Evolutionary conservation across 441 rosid genomes (phyloP).

Genomic region (Codiaeum variegatum): DNA sequence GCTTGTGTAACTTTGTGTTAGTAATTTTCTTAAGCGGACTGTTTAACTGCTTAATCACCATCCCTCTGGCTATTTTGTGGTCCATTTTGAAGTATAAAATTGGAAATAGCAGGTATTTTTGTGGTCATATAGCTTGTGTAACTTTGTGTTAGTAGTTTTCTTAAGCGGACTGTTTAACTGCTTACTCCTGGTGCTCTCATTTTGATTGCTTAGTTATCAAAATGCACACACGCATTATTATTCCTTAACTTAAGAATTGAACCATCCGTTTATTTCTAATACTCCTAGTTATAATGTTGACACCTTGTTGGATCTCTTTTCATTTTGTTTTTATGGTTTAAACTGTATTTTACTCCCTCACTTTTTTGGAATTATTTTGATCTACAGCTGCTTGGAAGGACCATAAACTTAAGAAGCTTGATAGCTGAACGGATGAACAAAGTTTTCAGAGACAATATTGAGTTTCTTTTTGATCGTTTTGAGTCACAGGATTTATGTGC

Average conservation of each 20-base stretch:
- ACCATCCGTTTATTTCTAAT: constrained; percentile 9
- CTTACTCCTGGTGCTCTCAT: not conserved
- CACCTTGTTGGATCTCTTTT: not conserved
- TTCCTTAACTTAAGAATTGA: constrained; percentile 4
- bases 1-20: not conserved
- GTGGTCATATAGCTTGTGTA: not conserved
- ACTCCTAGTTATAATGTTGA: not conserved
- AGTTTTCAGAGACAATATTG: constrained; percentile 93
- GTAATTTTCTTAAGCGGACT: not conserved
- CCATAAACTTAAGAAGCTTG: constrained; percentile 84
- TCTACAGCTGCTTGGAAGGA: constrained; percentile 92
- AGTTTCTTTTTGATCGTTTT: constrained; percentile 93
- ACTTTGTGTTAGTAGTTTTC: not conserved
- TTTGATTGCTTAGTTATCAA: constrained; percentile 1
- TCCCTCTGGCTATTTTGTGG: not conserved
- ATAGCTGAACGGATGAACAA: constrained; percentile 89
- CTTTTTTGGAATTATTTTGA: constrained; percentile 25
- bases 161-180: not conserved
- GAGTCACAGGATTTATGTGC: constrained; percentile 98
- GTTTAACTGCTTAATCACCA: not conserved
- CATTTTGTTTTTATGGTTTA: not conserved
- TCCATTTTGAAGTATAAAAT: not conserved
- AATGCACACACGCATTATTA: not conserved
- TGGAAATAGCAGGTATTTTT: no score
- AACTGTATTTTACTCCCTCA: constrained; percentile 10